A percentile compares a stretch with the other conserved stretches of the same genome.
Evolutionary conservation across 2,329 filamentous ascomycete genomes (phyloP).

Genomic region (Stemphylium beticola): DNA sequence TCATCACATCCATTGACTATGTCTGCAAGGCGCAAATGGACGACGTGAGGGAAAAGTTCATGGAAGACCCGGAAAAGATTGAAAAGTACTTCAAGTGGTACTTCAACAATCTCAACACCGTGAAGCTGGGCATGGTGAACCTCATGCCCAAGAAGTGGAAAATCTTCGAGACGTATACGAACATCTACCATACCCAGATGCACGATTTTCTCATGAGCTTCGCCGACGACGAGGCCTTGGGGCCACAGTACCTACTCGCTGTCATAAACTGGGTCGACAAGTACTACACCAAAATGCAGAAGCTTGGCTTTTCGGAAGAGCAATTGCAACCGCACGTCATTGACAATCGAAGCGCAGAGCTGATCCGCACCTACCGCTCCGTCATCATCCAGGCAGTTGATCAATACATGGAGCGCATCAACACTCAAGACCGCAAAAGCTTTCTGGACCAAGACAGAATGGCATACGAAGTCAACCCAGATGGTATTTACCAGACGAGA

Average conservation of each 20-base stretch:
- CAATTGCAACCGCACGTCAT: conserved; percentile 86
- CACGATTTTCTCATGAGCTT: conserved; percentile 86
- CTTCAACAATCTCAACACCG: conserved; percentile 96
- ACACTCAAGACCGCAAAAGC: conserved; percentile 77
- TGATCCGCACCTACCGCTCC: conserved; percentile 91
- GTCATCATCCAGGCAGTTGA: conserved; percentile 95
- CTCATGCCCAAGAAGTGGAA: conserved; percentile 97
- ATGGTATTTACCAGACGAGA: conserved; percentile 89
- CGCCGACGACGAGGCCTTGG: conserved; percentile 84
- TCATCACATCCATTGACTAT: conserved; percentile 77
- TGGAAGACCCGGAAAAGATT: conserved; percentile 80
- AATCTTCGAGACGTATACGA: conserved; percentile 86
- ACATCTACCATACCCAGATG: conserved; percentile 94
- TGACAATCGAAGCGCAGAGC: conserved; percentile 85
- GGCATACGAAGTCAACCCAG: conserved; percentile 76
- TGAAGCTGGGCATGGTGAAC: conserved; percentile 88
- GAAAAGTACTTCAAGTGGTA: conserved; percentile 94
- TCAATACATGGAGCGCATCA: conserved; percentile 97
- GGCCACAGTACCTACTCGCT: conserved; percentile 83
- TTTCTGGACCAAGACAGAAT: conserved; percentile 80
- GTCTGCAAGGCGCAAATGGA: conserved; percentile 78
- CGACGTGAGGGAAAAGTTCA: conserved; percentile 73
- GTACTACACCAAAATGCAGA: conserved; percentile 95
- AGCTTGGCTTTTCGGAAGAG: conserved; percentile 78
- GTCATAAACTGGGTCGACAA: conserved; percentile 96